Evolutionary conservation across 805 yeast species (phyloP).

Genomic region (Myxozyma vanderwaltii): DNA sequence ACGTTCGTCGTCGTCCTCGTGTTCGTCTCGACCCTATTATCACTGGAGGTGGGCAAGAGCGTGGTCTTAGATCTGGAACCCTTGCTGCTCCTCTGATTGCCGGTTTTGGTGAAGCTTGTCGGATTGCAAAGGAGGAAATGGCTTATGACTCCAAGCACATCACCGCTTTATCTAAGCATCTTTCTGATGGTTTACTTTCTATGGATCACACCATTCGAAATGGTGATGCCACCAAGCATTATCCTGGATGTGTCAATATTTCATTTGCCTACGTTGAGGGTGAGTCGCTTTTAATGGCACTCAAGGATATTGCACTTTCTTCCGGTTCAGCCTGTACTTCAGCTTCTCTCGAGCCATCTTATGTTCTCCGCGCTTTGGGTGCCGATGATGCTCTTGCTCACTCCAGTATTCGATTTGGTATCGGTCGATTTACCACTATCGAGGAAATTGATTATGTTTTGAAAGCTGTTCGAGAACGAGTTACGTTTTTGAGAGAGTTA

Average conservation of each 20-base stretch:
- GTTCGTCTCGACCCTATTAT: conserved; percentile 94
- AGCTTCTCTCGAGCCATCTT: conserved; percentile 96
- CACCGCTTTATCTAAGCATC: conserved; percentile 66
- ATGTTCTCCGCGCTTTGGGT: conserved; percentile 93
- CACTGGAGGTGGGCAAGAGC: conserved; percentile 98
- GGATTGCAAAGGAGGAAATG: conserved; percentile 74
- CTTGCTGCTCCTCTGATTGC: conserved; percentile 94
- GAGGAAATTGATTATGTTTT: conserved; percentile 94
- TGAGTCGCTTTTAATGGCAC: conserved; percentile 95
- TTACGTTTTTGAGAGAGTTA: conserved; percentile 84
- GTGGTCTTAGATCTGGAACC: conserved; percentile 96
- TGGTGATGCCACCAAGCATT: conserved; percentile 74
- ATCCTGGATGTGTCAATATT: conserved; percentile 93
- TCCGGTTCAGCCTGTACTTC: conserved; percentile 99
- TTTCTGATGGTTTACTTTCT: conserved; percentile 69
- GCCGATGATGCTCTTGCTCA: conserved; percentile 97
- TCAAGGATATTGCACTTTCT: conserved; percentile 92
- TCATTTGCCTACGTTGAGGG: conserved; percentile 98
- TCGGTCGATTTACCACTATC: conserved; percentile 96
- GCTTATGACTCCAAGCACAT: conserved; percentile 74
- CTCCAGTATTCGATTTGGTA: conserved; percentile 95
- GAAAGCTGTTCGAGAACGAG: conserved; percentile 84
- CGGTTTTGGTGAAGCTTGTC: conserved; percentile 97
- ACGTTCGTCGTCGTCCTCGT: conserved; percentile 95
- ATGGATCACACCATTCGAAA: conserved; percentile 89